phyloP scores from a whole-genome alignment of 768 basidiomycete genomes.

The Termitomyces sp. region DNA sequence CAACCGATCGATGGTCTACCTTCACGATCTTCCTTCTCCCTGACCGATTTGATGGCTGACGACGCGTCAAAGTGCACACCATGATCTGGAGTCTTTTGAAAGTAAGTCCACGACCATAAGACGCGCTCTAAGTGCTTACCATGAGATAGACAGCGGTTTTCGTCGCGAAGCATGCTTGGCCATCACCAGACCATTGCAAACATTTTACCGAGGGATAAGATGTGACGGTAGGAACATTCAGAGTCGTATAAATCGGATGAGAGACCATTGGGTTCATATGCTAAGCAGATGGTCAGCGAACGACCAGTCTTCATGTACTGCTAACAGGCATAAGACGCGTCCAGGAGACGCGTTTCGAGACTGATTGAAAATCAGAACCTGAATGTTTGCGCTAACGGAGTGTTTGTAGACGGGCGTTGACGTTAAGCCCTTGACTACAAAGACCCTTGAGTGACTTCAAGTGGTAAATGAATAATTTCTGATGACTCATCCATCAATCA shows the following conservation, averaged over 20 bases:
- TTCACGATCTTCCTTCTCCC: slow-evolving; percentile 21
- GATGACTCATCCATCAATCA: neutral
- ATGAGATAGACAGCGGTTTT: slow-evolving; percentile 65
- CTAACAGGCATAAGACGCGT: neutral
- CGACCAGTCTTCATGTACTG: neutral
- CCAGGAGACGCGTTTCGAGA: neutral
- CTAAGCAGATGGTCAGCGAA: neutral
- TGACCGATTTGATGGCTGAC: slow-evolving; percentile 40
- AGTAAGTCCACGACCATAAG: neutral
- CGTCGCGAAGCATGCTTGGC: slow-evolving; percentile 64
- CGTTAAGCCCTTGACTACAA: neutral
- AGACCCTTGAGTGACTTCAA: too few relatives aligned
- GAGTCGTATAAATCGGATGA: slow-evolving; percentile 37
- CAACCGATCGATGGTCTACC: slow-evolving; percentile 46
- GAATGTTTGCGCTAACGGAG: neutral
- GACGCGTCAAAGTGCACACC: slow-evolving; percentile 63
- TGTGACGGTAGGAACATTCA: slow-evolving; percentile 56
- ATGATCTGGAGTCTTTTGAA: slow-evolving; percentile 61
- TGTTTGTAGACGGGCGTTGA: neutral
- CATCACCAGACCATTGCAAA: slow-evolving; percentile 73
- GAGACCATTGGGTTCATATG: slow-evolving; percentile 1
- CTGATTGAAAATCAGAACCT: neutral
- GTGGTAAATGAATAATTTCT: neutral
- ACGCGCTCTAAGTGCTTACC: slow-evolving; percentile 31
- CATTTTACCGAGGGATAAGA: slow-evolving; percentile 51